Evolutionary conservation across 257 asterid genomes (phyloP), one percentile per base, ranked within the genome.

Genomic region (Primulina huaijiensis): DNA sequence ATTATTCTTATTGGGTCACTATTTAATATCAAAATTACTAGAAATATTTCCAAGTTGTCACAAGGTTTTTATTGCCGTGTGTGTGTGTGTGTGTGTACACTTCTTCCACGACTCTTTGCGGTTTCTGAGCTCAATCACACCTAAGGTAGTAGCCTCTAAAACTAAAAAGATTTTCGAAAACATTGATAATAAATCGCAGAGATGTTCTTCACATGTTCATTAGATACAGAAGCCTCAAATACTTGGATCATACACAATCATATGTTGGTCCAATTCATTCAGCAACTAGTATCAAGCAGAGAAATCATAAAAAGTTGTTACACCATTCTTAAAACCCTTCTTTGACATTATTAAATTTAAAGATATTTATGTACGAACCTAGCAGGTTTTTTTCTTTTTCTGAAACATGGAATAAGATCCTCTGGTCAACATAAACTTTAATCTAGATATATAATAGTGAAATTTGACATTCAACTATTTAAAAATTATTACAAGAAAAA

Each of bases 61-160:
- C 6, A 30, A 30, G 34, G 34, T 30, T 30, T 30, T 30, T 30
- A 30, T 30, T 30, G 34, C 34, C 29, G 0, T 1, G 29, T 27
- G 3, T 27, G 3, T 27, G 3, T 27, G 29, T 27, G 3, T 27
- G 3, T 27, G 29, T 14, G 3, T 70, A 27, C 21, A 53, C 31
- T 68, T 50, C 53, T 25, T 43, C 35, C 29, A 46, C 40, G 72
- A 33, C 60, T 46, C 35, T 17, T 68, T 43, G 53, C 31, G 53
- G 60, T 52, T 37, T 67, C 34, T 67, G 77, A 53, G 52, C 43
- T 27, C 38, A 21, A 35, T 7, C 25, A 12, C 64, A 35, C 21
- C 29, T 31, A 56, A 30, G 30, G 34, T 10, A 57, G 14, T 23
- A 60, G 23, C 68, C 30, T 60, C 19, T 25, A 40, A 8, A 11